These are phyloP conservation scores for Gaillardinia entomophila DNA, from an alignment of 805 yeast genomes.

Conservation along the genomic window DNA sequence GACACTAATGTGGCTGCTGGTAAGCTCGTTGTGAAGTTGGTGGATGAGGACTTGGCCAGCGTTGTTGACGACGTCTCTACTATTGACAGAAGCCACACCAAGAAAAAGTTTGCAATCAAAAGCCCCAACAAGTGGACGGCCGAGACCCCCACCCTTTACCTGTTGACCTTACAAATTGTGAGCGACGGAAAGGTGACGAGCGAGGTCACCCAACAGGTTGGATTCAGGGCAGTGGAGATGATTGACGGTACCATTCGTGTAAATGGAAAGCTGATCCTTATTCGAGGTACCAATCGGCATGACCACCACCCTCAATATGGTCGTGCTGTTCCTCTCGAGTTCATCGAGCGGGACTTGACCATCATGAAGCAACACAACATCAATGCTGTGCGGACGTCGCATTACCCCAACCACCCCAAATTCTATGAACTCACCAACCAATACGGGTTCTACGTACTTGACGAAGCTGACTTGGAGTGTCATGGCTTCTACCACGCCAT, in stretches of 20 bases:
- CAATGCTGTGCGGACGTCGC: constrained; percentile 31
- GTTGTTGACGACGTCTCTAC: constrained; percentile 1
- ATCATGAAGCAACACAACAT: constrained; percentile 29
- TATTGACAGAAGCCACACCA: neutral
- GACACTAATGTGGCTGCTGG: neutral
- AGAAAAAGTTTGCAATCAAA: constrained; percentile 3
- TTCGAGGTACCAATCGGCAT: constrained; percentile 31
- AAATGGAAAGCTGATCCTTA: constrained; percentile 20
- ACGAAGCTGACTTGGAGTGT: constrained; percentile 33
- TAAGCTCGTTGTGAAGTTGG: constrained; percentile 2
- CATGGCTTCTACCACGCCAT: constrained; percentile 23
- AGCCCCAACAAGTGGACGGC: constrained; percentile 27
- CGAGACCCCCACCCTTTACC: constrained; percentile 23
- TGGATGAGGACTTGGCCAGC: neutral
- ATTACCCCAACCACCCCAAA: constrained; percentile 30
- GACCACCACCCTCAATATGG: constrained; percentile 28
- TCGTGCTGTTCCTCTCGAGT: constrained; percentile 29
- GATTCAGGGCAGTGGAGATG: constrained; percentile 22
- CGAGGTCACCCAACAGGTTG: constrained; percentile 15
- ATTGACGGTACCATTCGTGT: constrained; percentile 17
- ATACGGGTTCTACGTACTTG: constrained; percentile 28
- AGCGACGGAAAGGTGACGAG: constrained; percentile 5
- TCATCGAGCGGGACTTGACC: constrained; percentile 19
- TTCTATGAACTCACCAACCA: constrained; percentile 22
- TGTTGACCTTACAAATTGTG: constrained; percentile 8